phyloP scores from a whole-genome alignment of 257 asterid species.

The Anisodus acutangulus region DNA sequence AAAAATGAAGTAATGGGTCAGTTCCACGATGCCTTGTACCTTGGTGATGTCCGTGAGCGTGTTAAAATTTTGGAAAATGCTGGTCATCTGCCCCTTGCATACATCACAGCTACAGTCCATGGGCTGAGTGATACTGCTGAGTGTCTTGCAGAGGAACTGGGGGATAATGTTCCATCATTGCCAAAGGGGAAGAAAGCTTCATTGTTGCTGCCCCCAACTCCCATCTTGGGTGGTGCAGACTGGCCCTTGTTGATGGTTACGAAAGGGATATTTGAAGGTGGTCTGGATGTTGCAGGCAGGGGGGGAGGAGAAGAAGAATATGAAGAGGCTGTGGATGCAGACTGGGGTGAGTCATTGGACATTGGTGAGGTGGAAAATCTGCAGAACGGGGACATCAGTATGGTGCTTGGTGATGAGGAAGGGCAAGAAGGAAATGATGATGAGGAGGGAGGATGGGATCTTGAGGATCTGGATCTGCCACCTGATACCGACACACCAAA shows the following conservation, averaged over 20 bases:
- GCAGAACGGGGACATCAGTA: constrained; percentile 55
- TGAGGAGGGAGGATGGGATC: constrained; percentile 84
- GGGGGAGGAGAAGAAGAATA: constrained; percentile 51
- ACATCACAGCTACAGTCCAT: constrained; percentile 66
- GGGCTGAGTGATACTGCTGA: constrained; percentile 75
- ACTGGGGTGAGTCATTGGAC: constrained; percentile 64
- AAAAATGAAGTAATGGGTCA: constrained; percentile 97
- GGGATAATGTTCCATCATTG: constrained; percentile 67
- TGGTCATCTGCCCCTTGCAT: constrained; percentile 82
- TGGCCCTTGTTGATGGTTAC: constrained; percentile 88
- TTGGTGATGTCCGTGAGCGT: constrained; percentile 84
- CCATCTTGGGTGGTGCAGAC: constrained; percentile 71
- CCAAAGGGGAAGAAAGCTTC: constrained; percentile 60
- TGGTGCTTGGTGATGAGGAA: constrained; percentile 54
- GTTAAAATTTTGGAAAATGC: constrained; percentile 80
- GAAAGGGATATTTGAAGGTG: constrained; percentile 73
- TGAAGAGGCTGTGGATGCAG: constrained; percentile 61
- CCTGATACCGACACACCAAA: constrained; percentile 77
- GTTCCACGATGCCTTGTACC: constrained; percentile 87
- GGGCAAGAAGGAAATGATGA: constrained; percentile 55
- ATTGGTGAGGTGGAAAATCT: constrained; percentile 64
- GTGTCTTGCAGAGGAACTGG: constrained; percentile 67
- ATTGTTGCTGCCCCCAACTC: constrained; percentile 75
- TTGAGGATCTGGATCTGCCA: constrained; percentile 91
- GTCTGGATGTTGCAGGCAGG: constrained; percentile 57